phyloP scores from a whole-genome alignment of 2,329 filamentous ascomycete genomes.

The Aureobasidium musti region DNA sequence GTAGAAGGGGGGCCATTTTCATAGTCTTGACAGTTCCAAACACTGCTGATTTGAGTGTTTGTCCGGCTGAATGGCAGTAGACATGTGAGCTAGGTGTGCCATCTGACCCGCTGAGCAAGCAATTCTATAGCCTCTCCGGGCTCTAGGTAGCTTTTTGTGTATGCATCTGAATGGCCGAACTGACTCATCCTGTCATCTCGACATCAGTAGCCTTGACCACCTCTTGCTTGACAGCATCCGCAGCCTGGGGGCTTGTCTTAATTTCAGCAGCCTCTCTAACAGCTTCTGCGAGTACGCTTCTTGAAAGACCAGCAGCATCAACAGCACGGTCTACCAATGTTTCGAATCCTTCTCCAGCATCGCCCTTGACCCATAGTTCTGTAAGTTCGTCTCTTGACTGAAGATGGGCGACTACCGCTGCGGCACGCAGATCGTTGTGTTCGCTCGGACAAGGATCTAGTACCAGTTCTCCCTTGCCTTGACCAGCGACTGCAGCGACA shows the following conservation, averaged over 20 bases:
- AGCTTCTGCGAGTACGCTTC: constrained; percentile 62
- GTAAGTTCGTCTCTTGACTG: constrained; percentile 87
- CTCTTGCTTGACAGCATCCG: constrained; percentile 6
- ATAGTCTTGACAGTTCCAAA: background rate
- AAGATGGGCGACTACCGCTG: constrained; percentile 88
- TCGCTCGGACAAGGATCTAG: constrained; percentile 83
- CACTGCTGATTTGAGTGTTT: background rate
- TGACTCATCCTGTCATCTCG: constrained; percentile 39
- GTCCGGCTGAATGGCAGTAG: background rate
- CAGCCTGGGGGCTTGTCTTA: constrained; percentile 35
- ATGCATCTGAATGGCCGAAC: background rate
- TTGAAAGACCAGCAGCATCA: constrained; percentile 60
- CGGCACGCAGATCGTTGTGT: constrained; percentile 73
- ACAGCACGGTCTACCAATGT: constrained; percentile 64
- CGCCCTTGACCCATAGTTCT: constrained; percentile 90
- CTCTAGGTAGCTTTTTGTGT: background rate
- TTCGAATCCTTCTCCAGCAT: constrained; percentile 53
- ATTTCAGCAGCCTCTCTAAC: constrained; percentile 58
- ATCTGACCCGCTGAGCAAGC: background rate
- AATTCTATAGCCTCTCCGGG: background rate
- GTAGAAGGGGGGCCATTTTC: background rate
- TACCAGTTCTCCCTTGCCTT: constrained; percentile 55
- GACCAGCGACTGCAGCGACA: constrained; percentile 63
- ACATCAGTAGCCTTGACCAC: constrained; percentile 33
- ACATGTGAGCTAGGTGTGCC: background rate